A percentile compares a stretch with the other conserved stretches of the same genome.
Evolutionary conservation across 805 yeast genomes (phyloP).

Genomic region (Saturnispora halmiae): DNA sequence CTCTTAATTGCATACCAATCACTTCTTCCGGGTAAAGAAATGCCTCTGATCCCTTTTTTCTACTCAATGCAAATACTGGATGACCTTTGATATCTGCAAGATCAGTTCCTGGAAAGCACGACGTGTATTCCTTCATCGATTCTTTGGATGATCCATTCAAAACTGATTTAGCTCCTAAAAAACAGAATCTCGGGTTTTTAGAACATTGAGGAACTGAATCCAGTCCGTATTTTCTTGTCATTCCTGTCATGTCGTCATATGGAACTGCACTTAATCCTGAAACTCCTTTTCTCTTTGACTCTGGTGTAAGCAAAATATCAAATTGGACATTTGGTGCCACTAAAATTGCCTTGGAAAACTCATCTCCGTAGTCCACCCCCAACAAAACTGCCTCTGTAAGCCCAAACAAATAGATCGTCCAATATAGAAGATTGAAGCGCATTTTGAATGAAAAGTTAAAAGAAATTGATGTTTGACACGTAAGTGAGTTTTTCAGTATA

Average conservation of each 20-base stretch:
- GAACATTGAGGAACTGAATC: conserved; percentile 61
- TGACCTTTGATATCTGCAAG: conserved; percentile 33
- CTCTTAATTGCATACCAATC: conserved; percentile 71
- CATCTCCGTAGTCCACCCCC: conserved; percentile 86
- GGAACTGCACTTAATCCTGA: conserved; percentile 56
- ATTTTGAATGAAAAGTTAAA: not conserved
- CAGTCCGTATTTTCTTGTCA: conserved; percentile 73
- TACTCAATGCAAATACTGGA: conserved; percentile 35
- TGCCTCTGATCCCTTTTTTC: conserved; percentile 27
- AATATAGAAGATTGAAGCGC: not conserved
- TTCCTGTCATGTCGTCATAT: conserved; percentile 28
- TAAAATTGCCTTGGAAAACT: conserved; percentile 75
- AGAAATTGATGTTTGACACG: not conserved
- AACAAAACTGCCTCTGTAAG: conserved; percentile 49
- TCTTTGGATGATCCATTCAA: conserved; percentile 52
- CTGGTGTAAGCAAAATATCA: conserved; percentile 82
- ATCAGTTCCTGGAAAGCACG: conserved; percentile 53
- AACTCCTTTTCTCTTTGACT: conserved; percentile 83
- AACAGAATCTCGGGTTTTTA: conserved; percentile 63
- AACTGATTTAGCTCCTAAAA: conserved; percentile 58
- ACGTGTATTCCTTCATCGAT: conserved; percentile 38
- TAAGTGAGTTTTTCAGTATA: not conserved
- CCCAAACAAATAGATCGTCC: not conserved
- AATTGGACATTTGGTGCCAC: conserved; percentile 87
- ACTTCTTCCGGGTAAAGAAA: conserved; percentile 60